Percentiles rank a stretch among this genome's conserved stretches.
Evolutionary conservation across 371 early-diverging fungal genomes (phyloP).

Genomic region (Saksenaea vasiformis): DNA sequence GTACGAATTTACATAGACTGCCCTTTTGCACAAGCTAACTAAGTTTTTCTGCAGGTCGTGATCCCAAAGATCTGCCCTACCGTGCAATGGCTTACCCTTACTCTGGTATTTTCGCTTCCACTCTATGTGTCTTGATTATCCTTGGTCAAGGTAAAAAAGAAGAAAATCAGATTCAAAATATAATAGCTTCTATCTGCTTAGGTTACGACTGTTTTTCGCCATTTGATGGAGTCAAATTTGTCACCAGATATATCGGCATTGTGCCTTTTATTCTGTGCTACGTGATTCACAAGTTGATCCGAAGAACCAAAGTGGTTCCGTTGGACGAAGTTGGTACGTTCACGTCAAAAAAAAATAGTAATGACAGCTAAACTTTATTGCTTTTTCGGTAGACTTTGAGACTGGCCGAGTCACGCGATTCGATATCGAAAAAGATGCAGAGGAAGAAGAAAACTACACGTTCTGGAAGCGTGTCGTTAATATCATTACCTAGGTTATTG

Average conservation of each 20-base stretch:
- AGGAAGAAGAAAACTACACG: constrained; percentile 14
- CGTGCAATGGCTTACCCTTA: constrained; percentile 69
- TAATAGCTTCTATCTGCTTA: not conserved
- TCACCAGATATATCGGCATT: constrained; percentile 44
- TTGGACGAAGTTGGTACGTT: constrained; percentile 54
- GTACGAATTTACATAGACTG: constrained; percentile 8
- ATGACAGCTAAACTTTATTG: not conserved
- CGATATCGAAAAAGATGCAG: constrained; percentile 35
- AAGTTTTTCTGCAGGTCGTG: constrained; percentile 21
- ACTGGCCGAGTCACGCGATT: constrained; percentile 40
- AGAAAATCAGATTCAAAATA: not conserved
- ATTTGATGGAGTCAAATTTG: constrained; percentile 28
- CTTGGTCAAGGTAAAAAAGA: constrained; percentile 54
- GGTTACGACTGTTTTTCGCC: constrained; percentile 19
- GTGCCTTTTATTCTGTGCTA: constrained; percentile 49
- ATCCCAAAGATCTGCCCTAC: constrained; percentile 72
- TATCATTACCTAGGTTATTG: not conserved
- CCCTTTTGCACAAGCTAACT: not conserved
- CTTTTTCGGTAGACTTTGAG: constrained; percentile 27
- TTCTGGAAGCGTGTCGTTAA: not conserved
- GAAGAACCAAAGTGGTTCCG: constrained; percentile 56
- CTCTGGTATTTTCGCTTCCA: constrained; percentile 53
- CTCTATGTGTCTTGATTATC: constrained; percentile 50
- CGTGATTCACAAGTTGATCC: constrained; percentile 46
- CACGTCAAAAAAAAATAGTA: not conserved